Percentiles rank a stretch among this genome's conserved stretches.
Conservation (phyloP, 306 rosid genomes). For the Fragaria vesca region DNA sequence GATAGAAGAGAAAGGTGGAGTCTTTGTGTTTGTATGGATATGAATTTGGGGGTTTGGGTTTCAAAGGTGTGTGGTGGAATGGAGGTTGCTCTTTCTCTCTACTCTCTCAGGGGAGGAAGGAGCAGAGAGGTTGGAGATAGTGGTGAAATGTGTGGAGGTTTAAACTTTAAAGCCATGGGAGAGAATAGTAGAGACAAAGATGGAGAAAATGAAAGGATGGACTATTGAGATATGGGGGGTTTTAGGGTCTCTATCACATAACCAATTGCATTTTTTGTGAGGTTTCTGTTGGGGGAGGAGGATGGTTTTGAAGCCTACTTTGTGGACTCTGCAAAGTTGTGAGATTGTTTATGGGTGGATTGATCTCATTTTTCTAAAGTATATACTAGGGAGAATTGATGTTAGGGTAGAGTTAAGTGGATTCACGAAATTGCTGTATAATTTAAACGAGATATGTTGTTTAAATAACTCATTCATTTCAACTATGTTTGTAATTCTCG, state of each 20-base stretch:
- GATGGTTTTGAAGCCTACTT: neutral
- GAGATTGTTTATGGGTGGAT: too few species aligned
- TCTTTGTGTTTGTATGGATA: neutral
- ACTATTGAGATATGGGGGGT: neutral
- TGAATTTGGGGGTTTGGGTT: too few species aligned
- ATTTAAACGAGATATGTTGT: too few species aligned
- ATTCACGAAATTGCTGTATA: too few species aligned
- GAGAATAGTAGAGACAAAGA: neutral
- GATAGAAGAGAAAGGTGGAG: neutral
- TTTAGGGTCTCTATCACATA: neutral
- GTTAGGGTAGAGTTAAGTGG: too few species aligned
- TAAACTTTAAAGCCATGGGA: neutral
- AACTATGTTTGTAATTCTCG: too few species aligned
- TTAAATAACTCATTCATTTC: too few species aligned
- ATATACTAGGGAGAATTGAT: too few species aligned
- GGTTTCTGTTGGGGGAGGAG: neutral
- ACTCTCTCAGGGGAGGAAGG: neutral
- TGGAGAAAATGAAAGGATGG: neutral
- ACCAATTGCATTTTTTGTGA: neutral
- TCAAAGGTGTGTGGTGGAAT: too few species aligned
- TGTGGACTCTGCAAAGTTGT: neutral
- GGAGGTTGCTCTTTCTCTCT: neutral
- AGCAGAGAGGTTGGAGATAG: neutral
- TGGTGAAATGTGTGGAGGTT: neutral
- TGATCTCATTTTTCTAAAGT: too few species aligned